phyloP scores from a whole-genome alignment of 1,284 basidiomycete species.

The Ganoderma boninense region DNA sequence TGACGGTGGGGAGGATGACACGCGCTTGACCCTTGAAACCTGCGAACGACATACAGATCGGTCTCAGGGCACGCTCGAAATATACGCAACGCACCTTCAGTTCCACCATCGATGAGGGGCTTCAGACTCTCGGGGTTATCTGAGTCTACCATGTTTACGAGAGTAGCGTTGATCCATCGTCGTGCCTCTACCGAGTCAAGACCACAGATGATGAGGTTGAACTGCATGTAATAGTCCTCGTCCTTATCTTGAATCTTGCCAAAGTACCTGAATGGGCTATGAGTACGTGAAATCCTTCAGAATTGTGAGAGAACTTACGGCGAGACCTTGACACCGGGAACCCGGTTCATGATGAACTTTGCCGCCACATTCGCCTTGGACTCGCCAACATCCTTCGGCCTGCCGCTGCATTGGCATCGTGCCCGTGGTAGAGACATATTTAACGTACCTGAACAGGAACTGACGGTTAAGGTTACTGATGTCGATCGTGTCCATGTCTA shows the following conservation, averaged over 20 bases:
- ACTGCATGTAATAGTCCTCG: conserved; percentile 96
- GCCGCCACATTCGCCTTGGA: conserved; percentile 96
- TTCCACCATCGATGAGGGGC: conserved; percentile 99
- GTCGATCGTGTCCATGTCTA: conserved; percentile 99
- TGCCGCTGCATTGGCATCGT: conserved; percentile 42
- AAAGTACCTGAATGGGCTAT: conserved; percentile 72
- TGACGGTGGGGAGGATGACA: conserved; percentile 95
- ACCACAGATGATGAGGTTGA: conserved; percentile 96
- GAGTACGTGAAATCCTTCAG: conserved; percentile 18
- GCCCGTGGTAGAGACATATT: background rate
- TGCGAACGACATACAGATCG: conserved; percentile 42
- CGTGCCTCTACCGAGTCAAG: conserved; percentile 98
- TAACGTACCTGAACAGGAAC: conserved; percentile 90
- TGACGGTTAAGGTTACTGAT: conserved; percentile 99
- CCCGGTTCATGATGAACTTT: conserved; percentile 94
- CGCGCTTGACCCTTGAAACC: conserved; percentile 99
- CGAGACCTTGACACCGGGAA: conserved; percentile 93
- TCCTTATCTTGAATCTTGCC: conserved; percentile 99
- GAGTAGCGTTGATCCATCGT: conserved; percentile 98
- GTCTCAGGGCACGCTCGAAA: background rate
- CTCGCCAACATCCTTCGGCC: conserved; percentile 91
- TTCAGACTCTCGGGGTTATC: conserved; percentile 94
- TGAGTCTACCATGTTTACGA: conserved; percentile 93
- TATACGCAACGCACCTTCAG: conserved; percentile 75
- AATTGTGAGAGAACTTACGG: conserved; percentile 68